Conservation (phyloP, 1,139 yeast species). For the Groenewaldozyma sp. region DNA sequence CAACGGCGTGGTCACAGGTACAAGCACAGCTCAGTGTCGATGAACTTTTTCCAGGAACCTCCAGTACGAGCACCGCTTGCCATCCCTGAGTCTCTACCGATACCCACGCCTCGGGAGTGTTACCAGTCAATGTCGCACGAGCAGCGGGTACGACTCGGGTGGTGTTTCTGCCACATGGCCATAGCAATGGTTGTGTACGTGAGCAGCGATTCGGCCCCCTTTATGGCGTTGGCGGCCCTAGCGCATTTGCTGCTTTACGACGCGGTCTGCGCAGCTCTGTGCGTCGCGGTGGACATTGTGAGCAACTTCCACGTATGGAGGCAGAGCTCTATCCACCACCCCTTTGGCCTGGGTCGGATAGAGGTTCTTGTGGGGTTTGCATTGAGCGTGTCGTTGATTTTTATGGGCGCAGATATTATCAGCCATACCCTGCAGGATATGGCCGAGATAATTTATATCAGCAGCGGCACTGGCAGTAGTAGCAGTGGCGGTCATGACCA, state of each 20-base stretch:
- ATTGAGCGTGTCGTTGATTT: conserved; percentile 69
- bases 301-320: conserved; percentile 91
- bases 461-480: conserved; percentile 27
- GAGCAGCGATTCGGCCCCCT: conserved; percentile 35
- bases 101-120: conserved; percentile 64
- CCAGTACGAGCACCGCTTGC: conserved; percentile 60
- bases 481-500: conserved; percentile 23
- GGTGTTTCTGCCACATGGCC: conserved; percentile 59
- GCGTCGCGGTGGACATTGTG: conserved; percentile 67
- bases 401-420: conserved; percentile 83
- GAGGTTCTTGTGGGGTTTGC: conserved; percentile 89
- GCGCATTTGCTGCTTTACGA: conserved; percentile 87
- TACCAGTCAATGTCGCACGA: conserved; percentile 41
- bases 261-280: conserved; percentile 64
- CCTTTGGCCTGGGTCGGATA: conserved; percentile 83
- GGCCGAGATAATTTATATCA: conserved; percentile 43
- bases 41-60: conserved; percentile 94
- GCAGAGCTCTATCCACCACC: conserved; percentile 70
- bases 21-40: conserved; percentile 93
- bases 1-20: conserved; percentile 93
- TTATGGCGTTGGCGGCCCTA: conserved; percentile 62
- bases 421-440: conserved; percentile 78
- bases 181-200: conserved; percentile 49
- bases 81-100: conserved; percentile 70
- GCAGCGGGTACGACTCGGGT: conserved; percentile 50